A percentile compares a stretch with the other conserved stretches of the same genome.
phyloP scores from a whole-genome alignment of 1,139 yeast species.

The Lodderomyces oxycetoniae region DNA sequence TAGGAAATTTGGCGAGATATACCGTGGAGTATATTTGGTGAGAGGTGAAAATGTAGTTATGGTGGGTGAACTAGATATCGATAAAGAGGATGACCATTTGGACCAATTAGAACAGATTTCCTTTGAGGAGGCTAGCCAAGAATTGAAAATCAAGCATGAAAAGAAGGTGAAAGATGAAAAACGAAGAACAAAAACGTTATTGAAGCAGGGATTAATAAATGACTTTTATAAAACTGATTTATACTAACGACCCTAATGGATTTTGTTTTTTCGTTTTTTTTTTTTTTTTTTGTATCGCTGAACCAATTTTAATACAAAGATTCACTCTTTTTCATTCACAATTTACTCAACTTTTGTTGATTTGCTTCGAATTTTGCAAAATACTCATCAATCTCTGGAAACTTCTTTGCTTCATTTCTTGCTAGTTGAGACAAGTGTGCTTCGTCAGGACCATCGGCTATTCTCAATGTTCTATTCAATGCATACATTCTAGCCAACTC shows the following conservation, averaged over 20 bases:
- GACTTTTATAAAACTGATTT: slow-evolving; percentile 54
- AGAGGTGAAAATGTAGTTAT: slow-evolving; percentile 98
- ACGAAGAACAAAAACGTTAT: slow-evolving; percentile 44
- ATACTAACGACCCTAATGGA: slow-evolving; percentile 27
- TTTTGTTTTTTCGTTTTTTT: neutral
- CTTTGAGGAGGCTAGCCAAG: slow-evolving; percentile 54
- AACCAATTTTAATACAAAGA: neutral
- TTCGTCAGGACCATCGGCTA: slow-evolving; percentile 77
- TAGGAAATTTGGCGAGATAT: slow-evolving; percentile 64
- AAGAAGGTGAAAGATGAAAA: slow-evolving; percentile 42
- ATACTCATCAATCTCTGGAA: slow-evolving; percentile 29
- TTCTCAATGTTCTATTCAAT: slow-evolving; percentile 54
- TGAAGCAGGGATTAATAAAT: slow-evolving; percentile 50
- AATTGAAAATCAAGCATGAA: slow-evolving; percentile 35
- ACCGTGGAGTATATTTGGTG: slow-evolving; percentile 78
- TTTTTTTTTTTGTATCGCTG: slow-evolving; percentile 1
- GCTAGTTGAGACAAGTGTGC: slow-evolving; percentile 64
- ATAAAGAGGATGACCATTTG: slow-evolving; percentile 72
- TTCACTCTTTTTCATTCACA: neutral
- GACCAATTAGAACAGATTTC: slow-evolving; percentile 53
- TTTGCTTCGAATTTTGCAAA: slow-evolving; percentile 25
- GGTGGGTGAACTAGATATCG: slow-evolving; percentile 92
- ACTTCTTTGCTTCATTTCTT: slow-evolving; percentile 37
- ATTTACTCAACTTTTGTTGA: slow-evolving; percentile 20
- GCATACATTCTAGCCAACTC: slow-evolving; percentile 58